Conservation (phyloP, 495 filamentous ascomycete species). For the Neurospora sp. region DNA sequence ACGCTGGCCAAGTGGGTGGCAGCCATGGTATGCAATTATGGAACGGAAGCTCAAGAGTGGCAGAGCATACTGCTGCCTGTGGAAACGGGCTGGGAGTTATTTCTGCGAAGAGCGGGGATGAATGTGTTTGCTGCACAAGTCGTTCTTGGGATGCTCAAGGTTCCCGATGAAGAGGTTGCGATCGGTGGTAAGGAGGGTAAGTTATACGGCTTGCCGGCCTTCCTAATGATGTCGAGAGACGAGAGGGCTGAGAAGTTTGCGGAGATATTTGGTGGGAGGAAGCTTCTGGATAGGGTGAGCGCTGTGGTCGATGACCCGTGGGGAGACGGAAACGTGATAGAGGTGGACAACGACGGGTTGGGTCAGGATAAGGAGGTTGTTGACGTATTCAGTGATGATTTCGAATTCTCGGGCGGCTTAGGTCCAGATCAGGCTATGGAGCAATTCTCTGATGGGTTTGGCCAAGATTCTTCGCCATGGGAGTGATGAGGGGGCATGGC, state of each 20-base stretch:
- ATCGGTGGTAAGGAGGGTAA: constrained; percentile 6
- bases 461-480: not conserved
- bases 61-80: constrained; percentile 26
- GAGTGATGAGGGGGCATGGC: not conserved
- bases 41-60: constrained; percentile 18
- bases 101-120: constrained; percentile 61
- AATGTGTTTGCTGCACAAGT: constrained; percentile 75
- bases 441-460: not conserved
- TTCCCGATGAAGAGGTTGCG: constrained; percentile 16
- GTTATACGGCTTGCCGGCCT: constrained; percentile 40
- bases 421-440: not conserved
- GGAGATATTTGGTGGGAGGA: constrained; percentile 40
- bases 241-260: constrained; percentile 38
- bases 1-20: constrained; percentile 51
- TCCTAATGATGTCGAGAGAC: constrained; percentile 46
- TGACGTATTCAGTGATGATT: not conserved
- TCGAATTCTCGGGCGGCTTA: not conserved
- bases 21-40: constrained; percentile 31
- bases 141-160: constrained; percentile 44
- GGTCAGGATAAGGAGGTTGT: not conserved
- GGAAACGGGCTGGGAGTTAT: constrained; percentile 64
- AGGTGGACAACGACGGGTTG: not conserved
- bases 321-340: constrained; percentile 10
- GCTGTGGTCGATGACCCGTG: constrained; percentile 26
- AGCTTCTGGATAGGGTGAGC: constrained; percentile 42